Percentiles rank a stretch among this genome's conserved stretches.
Evolutionary conservation across 2,329 filamentous ascomycete genomes (phyloP).

Genomic region (Aspergillus nomiae): DNA sequence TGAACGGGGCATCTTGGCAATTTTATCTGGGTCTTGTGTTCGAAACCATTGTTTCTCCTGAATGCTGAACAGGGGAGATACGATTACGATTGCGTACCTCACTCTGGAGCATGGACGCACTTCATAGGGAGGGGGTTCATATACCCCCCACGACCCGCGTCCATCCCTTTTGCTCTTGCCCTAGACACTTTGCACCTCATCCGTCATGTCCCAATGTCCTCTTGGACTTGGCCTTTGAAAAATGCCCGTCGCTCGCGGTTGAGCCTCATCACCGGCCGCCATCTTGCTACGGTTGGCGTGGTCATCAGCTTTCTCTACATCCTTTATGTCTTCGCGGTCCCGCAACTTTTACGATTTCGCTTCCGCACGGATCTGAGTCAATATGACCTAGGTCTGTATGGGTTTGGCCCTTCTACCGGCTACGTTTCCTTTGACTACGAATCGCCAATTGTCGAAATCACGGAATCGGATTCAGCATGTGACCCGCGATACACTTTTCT

Average conservation of each 20-base stretch:
- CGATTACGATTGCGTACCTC: not conserved
- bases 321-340: conserved; percentile 20
- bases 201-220: conserved; percentile 21
- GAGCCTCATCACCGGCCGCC: conserved; percentile 8
- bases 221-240: conserved; percentile 13
- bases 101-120: not conserved
- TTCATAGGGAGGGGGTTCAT: not conserved
- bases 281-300: conserved; percentile 8
- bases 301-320: conserved; percentile 20
- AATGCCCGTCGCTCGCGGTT: conserved; percentile 11
- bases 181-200: not conserved
- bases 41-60: not conserved
- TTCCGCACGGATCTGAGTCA: conserved; percentile 21
- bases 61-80: not conserved
- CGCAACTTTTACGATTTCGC: conserved; percentile 20
- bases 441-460: conserved; percentile 30
- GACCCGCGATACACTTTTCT: conserved; percentile 33
- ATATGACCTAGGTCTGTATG: conserved; percentile 35
- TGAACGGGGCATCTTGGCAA: conserved; percentile 7
- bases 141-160: not conserved
- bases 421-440: conserved; percentile 34
- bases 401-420: conserved; percentile 30
- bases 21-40: not conserved
- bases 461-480: conserved; percentile 27
- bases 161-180: not conserved